A percentile compares a stretch with the other conserved stretches of the same genome.
phyloP scores from a whole-genome alignment of 1,139 yeast species.

The Nakaseomyces nivariensis region DNA sequence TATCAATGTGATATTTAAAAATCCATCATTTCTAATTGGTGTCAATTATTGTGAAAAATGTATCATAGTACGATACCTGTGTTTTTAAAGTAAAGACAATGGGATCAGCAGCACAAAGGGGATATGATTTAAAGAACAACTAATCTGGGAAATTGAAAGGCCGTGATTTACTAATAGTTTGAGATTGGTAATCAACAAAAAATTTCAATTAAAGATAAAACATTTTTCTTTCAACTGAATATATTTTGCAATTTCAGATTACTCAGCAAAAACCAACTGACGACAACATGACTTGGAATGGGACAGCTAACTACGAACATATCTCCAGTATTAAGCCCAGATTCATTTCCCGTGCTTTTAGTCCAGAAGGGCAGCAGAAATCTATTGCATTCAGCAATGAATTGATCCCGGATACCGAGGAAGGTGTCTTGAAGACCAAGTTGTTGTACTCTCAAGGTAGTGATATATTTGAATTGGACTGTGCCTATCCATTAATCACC shows the following conservation, averaged over 20 bases:
- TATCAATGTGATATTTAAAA: no score
- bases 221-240: no score
- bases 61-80: not conserved
- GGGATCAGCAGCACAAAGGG: not conserved
- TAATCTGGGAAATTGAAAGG: no score
- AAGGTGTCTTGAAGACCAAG: conserved; percentile 20
- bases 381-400: conserved; percentile 22
- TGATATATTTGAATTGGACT: conserved; percentile 25
- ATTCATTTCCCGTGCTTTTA: conserved; percentile 29
- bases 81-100: not conserved
- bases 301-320: conserved; percentile 33
- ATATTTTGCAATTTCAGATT: no score
- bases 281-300: not conserved
- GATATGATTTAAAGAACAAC: not conserved
- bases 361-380: conserved; percentile 8
- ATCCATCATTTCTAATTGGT: no score
- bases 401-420: conserved; percentile 20
- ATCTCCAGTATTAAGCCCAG: conserved; percentile 55
- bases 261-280: no score
- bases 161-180: no score
- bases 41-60: not conserved
- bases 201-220: no score
- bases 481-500: conserved; percentile 19
- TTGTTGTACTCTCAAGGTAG: conserved; percentile 26
- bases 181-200: no score